phyloP scores from a whole-genome alignment of 345 rosid genomes.

The Linum lewisii region DNA sequence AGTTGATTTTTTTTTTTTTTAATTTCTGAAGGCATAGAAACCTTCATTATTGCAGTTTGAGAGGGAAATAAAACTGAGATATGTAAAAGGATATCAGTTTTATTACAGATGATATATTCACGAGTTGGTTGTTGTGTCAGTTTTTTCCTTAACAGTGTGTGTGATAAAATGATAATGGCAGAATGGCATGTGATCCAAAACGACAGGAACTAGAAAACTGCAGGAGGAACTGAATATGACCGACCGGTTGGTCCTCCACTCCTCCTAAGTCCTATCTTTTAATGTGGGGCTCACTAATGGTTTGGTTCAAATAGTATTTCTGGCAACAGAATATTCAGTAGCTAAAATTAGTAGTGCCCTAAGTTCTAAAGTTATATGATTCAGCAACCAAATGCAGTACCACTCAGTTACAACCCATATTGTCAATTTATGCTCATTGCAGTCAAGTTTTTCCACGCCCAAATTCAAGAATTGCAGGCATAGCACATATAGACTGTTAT shows the following conservation, averaged over 20 bases:
- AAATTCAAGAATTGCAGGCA: not conserved
- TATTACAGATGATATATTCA: too few relatives aligned
- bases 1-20: too few relatives aligned
- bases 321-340: constrained; percentile 1
- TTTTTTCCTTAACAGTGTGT: not conserved
- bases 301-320: not conserved
- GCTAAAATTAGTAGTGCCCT: too few relatives aligned
- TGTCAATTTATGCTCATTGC: too few relatives aligned
- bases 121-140: not conserved
- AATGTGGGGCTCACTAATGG: not conserved
- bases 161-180: too few relatives aligned
- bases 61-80: not conserved
- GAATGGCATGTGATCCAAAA: not conserved
- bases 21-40: not conserved
- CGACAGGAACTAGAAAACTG: not conserved
- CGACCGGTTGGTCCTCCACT: too few relatives aligned
- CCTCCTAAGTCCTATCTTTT: too few relatives aligned
- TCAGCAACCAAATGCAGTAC: not conserved
- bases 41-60: not conserved
- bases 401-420: not conserved
- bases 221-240: not conserved
- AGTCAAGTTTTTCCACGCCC: too few relatives aligned
- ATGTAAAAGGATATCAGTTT: too few relatives aligned
- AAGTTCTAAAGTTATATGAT: too few relatives aligned
- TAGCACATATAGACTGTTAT: not conserved